Evolutionary conservation across 2,329 filamentous ascomycete genomes (phyloP).

Genomic region (Escovopsis sp.): DNA sequence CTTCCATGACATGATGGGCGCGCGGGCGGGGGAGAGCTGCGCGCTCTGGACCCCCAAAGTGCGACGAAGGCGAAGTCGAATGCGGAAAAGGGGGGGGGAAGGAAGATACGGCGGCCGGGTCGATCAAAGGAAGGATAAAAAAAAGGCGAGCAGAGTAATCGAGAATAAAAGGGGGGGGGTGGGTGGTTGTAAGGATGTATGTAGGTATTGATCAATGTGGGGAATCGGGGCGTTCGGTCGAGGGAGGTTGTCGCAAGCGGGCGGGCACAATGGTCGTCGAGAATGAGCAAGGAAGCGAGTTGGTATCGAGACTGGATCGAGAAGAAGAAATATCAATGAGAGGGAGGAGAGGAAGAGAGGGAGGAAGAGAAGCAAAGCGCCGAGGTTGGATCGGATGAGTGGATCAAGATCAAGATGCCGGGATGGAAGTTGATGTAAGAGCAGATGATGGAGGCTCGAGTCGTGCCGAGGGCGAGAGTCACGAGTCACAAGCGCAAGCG

Average conservation of each 20-base stretch:
- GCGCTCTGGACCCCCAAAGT: conserved; percentile 1
- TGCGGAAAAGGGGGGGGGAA: background rate
- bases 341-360: background rate
- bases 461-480: background rate
- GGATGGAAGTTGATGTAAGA: no score
- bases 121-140: background rate
- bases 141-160: no score
- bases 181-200: no score
- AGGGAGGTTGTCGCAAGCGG: no score
- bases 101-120: background rate
- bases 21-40: conserved; percentile 3
- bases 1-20: conserved; percentile 75
- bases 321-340: background rate
- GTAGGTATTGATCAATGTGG: no score
- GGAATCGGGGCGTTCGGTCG: no score
- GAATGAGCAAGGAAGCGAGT: no score
- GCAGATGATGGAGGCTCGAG: background rate
- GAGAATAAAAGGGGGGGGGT: no score
- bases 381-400: no score
- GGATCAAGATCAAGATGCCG: no score
- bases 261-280: no score
- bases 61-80: background rate
- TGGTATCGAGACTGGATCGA: no score
- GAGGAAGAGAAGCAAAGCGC: background rate
- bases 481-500: conserved; percentile 3